Evolutionary conservation across 1,139 yeast species (phyloP), one percentile per base, ranked within the genome.

Genomic region (Saccharomycopsis hybrid): DNA sequence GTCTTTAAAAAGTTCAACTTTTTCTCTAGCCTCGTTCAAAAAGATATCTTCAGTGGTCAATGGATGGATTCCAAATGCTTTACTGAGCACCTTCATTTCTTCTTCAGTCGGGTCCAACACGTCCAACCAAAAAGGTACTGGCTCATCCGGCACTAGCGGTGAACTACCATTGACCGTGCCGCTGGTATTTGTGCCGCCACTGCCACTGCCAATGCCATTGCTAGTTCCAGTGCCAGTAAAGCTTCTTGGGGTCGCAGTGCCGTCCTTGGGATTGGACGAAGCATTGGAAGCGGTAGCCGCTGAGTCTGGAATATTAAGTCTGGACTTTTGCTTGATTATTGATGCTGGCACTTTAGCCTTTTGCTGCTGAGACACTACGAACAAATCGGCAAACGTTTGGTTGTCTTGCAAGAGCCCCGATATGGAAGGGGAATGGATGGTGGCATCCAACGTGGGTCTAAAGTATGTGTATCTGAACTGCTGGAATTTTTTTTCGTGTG

Each of bases 41-140:
- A 87, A 87, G 50, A 92, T 92, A 69, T 92, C 98, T 64, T 92
- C 98, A 0, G 97, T 86, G 0, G 98, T 92, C 59, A 90, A 74
- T 0, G 98, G 98, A 65, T 90, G 98, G 53, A 90, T 88, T 0
- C 95, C 95, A 67, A 90, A 90, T 0, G 97, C 83, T 60, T 90
- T 89, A 35, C 95, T 81, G 11, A 92, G 62, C 0, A 86, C 94
- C 63, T 89, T 89, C 96, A 92, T 90, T 65, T 92, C 98, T 56
- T 87, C 96, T 60, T 90, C 98, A 0, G 96, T 86, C 2, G 98
- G 98, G 60, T 89, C 85, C 51, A 86, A 70, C 27, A 92, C 86
- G 65, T 92, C 98, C 8, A 92, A 72, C 97, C 98, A 92, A 62
- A 86, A 87, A 3, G 95, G 95, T 2, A 73, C 61, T 1, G 63